Evolutionary conservation across 441 rosid genomes (phyloP), one percentile per base, ranked within the genome.

Genomic region (Pelargonium exstipulatum): DNA sequence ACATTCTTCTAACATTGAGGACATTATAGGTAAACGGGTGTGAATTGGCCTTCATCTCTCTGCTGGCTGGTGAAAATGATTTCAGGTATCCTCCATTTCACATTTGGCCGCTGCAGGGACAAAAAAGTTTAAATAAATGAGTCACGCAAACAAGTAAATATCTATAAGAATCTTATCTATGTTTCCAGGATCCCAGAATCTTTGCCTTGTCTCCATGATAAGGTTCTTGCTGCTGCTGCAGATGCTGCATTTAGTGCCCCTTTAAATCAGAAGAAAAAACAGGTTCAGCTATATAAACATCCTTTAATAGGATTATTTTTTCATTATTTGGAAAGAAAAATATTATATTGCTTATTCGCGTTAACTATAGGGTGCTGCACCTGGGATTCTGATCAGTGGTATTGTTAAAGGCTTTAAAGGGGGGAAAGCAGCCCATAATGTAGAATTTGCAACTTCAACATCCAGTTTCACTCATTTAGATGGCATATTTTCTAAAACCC

Each of bases 181-280:
- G 10, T 69, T 78, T 82, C 42, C 75, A 88, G 93, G 83, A 75
- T 77, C 63, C 79, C 77, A 9, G 84, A 84, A 71, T 81, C 80
- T 70, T 74, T 81, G 74, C 93, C 93, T 67, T 76, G 83, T 78
- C 83, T 88, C 69, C 89, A 88, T 72, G 93, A 88, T 79, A 80
- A 82, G 71, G 89, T 88, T 69, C 82, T 88, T 76, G 90, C 85
- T 24, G 93, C 89, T 55, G 93, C 93, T 71, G 86, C 90, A 5
- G 83, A 79, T 53, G 86, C 87, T 70, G 89, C 88, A 74, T 60
- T 82, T 12, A 79, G 72, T 71, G 65, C 82, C 71, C 83, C 87
- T 61, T 74, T 79, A 63, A 72, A 80, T 76, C 86, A 85, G 81
- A 86, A 82, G 82, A 83, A 77, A 70, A 86, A 82, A 66, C 85